Percentiles rank a stretch among this genome's conserved stretches.
phyloP scores from a whole-genome alignment of 352 stramenopile genomes.

The Phytophthora pisi region DNA sequence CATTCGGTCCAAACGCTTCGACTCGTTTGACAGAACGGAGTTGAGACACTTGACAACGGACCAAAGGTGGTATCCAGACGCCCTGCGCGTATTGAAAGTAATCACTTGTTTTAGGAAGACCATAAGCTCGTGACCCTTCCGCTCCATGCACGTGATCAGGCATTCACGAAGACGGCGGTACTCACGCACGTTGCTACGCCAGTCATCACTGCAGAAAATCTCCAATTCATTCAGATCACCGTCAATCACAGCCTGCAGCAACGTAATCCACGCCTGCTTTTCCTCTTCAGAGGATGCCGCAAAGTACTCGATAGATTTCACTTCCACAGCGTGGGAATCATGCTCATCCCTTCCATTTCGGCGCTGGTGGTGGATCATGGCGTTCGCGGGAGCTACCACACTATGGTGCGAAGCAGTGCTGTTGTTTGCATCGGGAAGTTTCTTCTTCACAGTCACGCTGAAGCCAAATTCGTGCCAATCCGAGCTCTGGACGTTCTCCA shows the following conservation, averaged over 20 bases:
- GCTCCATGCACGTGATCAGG: conserved; percentile 85
- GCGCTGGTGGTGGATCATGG: conserved; percentile 43
- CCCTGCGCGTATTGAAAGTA: conserved; percentile 60
- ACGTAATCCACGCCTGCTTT: conserved; percentile 71
- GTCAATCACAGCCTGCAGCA: conserved; percentile 77
- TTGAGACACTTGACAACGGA: conserved; percentile 80
- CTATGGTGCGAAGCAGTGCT: conserved; percentile 17
- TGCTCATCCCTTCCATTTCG: conserved; percentile 38
- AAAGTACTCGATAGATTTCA: conserved; percentile 77
- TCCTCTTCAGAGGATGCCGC: conserved; percentile 67
- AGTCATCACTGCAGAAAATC: conserved; percentile 90
- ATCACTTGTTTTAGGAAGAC: conserved; percentile 85
- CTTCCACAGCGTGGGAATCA: conserved; percentile 26
- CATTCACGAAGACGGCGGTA: conserved; percentile 80
- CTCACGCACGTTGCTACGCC: conserved; percentile 87
- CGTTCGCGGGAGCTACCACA: conserved; percentile 25
- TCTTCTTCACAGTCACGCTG: conserved; percentile 72
- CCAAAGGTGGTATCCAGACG: conserved; percentile 77
- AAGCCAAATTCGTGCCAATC: conserved; percentile 82
- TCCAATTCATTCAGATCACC: conserved; percentile 83
- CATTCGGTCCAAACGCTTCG: conserved; percentile 83
- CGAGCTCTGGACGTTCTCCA: conserved; percentile 71
- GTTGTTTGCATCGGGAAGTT: conserved; percentile 32
- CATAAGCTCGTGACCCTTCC: conserved; percentile 80
- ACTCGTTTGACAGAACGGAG: conserved; percentile 77